Conservation (phyloP, 768 basidiomycete genomes). For the Suillus subluteus region DNA sequence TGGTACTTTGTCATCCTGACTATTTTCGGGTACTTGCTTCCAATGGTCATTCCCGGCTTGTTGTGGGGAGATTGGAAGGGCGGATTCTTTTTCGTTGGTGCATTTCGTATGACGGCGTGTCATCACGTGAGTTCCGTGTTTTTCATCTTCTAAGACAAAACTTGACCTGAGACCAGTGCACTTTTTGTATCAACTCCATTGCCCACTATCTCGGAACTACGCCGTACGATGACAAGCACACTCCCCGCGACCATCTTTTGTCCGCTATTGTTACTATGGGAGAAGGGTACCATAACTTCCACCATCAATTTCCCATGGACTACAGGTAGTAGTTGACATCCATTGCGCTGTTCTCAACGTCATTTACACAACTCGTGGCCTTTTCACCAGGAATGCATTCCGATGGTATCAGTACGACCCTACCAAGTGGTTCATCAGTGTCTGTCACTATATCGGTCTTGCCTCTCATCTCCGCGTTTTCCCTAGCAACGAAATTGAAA, state of each 20-base stretch:
- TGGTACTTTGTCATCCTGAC: constrained; percentile 67
- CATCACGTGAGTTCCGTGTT: constrained; percentile 67
- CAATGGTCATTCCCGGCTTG: constrained; percentile 68
- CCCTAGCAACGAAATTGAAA: constrained; percentile 86
- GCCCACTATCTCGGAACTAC: constrained; percentile 84
- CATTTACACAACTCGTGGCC: constrained; percentile 15
- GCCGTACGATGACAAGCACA: constrained; percentile 80
- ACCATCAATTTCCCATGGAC: constrained; percentile 88
- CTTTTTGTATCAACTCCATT: constrained; percentile 88
- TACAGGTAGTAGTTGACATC: constrained; percentile 34
- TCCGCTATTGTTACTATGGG: constrained; percentile 83
- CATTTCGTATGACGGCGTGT: constrained; percentile 69
- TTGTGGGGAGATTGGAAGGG: constrained; percentile 79
- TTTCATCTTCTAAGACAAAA: constrained; percentile 1
- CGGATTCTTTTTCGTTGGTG: constrained; percentile 78
- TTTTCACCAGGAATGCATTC: constrained; percentile 60
- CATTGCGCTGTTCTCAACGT: not conserved
- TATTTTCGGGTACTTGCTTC: constrained; percentile 71
- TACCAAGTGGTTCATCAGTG: constrained; percentile 80
- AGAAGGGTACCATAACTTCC: constrained; percentile 74
- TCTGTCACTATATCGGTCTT: constrained; percentile 62
- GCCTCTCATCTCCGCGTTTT: constrained; percentile 83
- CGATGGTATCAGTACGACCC: constrained; percentile 76
- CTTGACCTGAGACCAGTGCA: constrained; percentile 53
- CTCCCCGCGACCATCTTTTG: constrained; percentile 77